These are phyloP conservation scores for Xylaria venustula DNA, from an alignment of 495 filamentous ascomycete genomes.

Conservation along the genomic window DNA sequence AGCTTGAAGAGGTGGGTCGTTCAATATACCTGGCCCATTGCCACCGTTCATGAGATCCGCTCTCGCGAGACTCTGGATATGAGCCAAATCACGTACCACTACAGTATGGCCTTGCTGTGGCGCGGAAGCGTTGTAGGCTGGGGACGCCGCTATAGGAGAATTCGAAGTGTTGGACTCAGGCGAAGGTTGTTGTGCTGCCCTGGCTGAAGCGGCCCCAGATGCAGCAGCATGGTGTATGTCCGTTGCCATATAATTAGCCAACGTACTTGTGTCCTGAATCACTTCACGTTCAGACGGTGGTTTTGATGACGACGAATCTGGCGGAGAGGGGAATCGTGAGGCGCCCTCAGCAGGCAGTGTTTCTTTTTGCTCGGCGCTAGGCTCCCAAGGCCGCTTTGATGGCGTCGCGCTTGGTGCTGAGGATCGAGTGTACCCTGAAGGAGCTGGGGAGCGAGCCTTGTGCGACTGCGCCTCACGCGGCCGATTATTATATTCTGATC, in stretches of 20 bases:
- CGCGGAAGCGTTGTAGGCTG: constrained; percentile 22
- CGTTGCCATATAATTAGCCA: constrained; percentile 36
- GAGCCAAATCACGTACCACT: constrained; percentile 77
- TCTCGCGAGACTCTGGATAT: constrained; percentile 84
- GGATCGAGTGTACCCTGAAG: constrained; percentile 23
- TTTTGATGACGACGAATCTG: constrained; percentile 47
- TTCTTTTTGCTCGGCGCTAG: constrained; percentile 20
- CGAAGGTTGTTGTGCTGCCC: constrained; percentile 50
- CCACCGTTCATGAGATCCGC: constrained; percentile 62
- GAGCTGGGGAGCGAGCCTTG: constrained; percentile 31
- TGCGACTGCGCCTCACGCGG: constrained; percentile 33
- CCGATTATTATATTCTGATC: constrained; percentile 35
- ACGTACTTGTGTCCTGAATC: constrained; percentile 32
- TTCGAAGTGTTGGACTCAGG: constrained; percentile 53
- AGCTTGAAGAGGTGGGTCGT: constrained; percentile 48
- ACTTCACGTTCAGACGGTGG: constrained; percentile 34
- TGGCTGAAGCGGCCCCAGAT: constrained; percentile 32
- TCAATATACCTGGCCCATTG: constrained; percentile 45
- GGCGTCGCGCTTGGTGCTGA: constrained; percentile 22
- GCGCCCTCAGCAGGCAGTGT: constrained; percentile 31
- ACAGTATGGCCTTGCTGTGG: constrained; percentile 51
- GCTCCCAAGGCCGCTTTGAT: constrained; percentile 30
- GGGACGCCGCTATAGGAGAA: constrained; percentile 20
- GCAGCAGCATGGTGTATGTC: constrained; percentile 27
- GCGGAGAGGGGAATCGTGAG: constrained; percentile 47